Conservation (phyloP, 352 stramenopile species). For the Globisporangium cederbergense region DNA sequence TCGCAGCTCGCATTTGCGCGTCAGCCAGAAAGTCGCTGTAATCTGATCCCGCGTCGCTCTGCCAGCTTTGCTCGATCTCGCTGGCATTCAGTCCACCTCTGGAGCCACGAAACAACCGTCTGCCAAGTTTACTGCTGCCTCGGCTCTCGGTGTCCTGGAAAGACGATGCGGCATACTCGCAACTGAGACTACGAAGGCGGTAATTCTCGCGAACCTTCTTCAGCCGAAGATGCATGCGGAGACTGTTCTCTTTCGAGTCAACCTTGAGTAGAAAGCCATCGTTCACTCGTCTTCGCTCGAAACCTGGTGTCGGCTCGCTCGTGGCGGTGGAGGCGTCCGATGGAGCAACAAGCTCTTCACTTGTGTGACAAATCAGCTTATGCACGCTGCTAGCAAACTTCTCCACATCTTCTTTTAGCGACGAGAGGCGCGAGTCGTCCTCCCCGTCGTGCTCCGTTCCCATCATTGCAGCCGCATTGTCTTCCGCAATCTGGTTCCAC, state of each 20-base stretch:
- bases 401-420: constrained; percentile 67
- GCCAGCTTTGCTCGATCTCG: constrained; percentile 56
- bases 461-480: constrained; percentile 27
- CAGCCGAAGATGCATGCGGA: constrained; percentile 72
- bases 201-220: constrained; percentile 67
- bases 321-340: neutral
- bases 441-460: constrained; percentile 26
- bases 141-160: constrained; percentile 46
- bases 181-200: constrained; percentile 63
- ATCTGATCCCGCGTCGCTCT: constrained; percentile 68
- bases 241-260: constrained; percentile 58
- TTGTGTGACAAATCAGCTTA: constrained; percentile 43
- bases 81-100: constrained; percentile 19
- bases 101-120: constrained; percentile 29
- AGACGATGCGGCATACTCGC: constrained; percentile 43
- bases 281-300: neutral
- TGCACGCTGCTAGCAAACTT: constrained; percentile 78
- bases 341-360: neutral
- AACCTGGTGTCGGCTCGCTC: neutral
- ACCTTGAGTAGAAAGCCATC: constrained; percentile 60
- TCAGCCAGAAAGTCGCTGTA: constrained; percentile 78
- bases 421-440: constrained; percentile 42
- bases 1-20: constrained; percentile 74
- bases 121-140: constrained; percentile 27
- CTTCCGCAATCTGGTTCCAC: constrained; percentile 54